Conservation (phyloP, 768 basidiomycete species). For the Suillus subaureus region DNA sequence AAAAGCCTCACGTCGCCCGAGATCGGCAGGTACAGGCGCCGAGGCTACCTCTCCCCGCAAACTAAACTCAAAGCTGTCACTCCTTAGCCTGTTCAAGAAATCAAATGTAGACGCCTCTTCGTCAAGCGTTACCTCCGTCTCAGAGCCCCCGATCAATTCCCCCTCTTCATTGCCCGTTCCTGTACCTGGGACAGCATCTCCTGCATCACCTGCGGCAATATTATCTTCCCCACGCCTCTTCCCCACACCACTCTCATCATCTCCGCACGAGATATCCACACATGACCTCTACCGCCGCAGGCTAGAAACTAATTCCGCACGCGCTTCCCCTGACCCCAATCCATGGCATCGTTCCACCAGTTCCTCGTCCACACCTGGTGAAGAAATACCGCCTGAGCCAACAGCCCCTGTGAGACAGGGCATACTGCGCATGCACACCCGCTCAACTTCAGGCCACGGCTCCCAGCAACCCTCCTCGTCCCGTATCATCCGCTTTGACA, state of each 20-base stretch:
- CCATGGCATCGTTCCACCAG: slow-evolving; percentile 40
- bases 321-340: slow-evolving; percentile 38
- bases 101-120: slow-evolving; percentile 39
- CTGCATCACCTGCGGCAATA: slow-evolving; percentile 18
- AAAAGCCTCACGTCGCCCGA: slow-evolving; percentile 53
- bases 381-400: slow-evolving; percentile 29
- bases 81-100: slow-evolving; percentile 76
- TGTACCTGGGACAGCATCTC: slow-evolving; percentile 22
- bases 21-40: slow-evolving; percentile 72
- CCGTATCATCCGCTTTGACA: slow-evolving; percentile 36
- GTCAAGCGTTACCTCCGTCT: slow-evolving; percentile 36
- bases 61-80: slow-evolving; percentile 70
- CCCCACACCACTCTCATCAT: slow-evolving; percentile 27
- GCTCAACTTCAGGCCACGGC: slow-evolving; percentile 39
- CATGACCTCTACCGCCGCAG: slow-evolving; percentile 22
- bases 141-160: slow-evolving; percentile 30
- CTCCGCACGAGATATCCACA: slow-evolving; percentile 30
- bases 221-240: slow-evolving; percentile 33
- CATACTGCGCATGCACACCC: slow-evolving; percentile 42
- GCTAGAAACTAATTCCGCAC: slow-evolving; percentile 25
- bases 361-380: slow-evolving; percentile 17
- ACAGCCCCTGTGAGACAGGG: slow-evolving; percentile 35
- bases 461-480: slow-evolving; percentile 26
- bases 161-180: slow-evolving; percentile 29
- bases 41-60: slow-evolving; percentile 48